Evolutionary conservation across 2,329 filamentous ascomycete species (phyloP).

Genomic region (Neodidymelliopsis sp.): DNA sequence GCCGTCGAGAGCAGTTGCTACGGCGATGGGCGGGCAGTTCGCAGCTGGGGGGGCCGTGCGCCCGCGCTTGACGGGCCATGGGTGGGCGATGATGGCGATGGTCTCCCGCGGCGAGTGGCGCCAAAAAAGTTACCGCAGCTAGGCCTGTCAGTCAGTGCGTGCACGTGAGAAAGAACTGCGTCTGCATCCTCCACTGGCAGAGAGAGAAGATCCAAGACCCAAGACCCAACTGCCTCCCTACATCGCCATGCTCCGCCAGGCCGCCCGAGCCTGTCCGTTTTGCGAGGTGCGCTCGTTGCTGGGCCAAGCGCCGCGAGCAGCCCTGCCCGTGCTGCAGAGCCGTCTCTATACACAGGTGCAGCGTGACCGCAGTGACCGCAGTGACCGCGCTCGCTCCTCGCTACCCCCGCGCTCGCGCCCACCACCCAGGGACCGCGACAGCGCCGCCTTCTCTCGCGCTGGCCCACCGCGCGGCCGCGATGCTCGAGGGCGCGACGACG

Average conservation of each 20-base stretch:
- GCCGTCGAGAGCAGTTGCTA: constrained; percentile 3
- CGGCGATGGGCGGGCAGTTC: constrained; percentile 6
- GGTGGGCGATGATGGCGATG: too few species aligned
- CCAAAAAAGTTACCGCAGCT: constrained; percentile 12
- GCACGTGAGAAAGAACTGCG: constrained; percentile 8
- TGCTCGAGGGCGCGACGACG: constrained; percentile 1
- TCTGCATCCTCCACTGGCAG: too few species aligned
- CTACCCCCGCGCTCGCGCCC: constrained; percentile 19
- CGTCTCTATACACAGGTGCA: constrained; percentile 49
- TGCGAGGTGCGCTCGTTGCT: constrained; percentile 51
- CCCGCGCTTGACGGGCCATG: not conserved
- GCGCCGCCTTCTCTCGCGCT: constrained; percentile 53
- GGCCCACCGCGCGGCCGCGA: not conserved
- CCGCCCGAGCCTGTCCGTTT: constrained; percentile 50
- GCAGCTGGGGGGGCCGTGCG: not conserved
- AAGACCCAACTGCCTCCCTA: not conserved
- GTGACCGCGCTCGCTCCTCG: constrained; percentile 8
- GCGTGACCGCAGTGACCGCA: constrained; percentile 20
- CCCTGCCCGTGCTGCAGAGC: constrained; percentile 41
- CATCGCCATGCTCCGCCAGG: constrained; percentile 39
- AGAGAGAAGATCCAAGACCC: too few species aligned
- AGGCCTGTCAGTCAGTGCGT: too few species aligned
- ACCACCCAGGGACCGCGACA: constrained; percentile 33
- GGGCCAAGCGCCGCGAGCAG: constrained; percentile 8
- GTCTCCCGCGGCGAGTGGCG: not conserved